Conservation (phyloP, 805 yeast genomes). For the Wickerhamomyces sydowiorum region DNA sequence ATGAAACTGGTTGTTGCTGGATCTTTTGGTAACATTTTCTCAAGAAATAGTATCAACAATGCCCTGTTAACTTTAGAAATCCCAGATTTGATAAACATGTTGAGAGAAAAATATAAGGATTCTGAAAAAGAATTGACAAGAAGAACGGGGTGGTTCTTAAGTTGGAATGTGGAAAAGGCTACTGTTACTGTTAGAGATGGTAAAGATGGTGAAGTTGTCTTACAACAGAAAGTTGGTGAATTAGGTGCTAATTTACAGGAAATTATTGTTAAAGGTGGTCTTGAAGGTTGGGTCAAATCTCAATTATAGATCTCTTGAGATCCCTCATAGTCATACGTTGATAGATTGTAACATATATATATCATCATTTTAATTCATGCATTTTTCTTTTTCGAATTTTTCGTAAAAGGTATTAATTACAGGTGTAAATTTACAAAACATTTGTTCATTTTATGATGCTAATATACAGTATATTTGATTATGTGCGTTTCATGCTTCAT, state of each 20-base stretch:
- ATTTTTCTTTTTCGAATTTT: no score
- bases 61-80: conserved; percentile 91
- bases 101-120: conserved; percentile 61
- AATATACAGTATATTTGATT: background rate
- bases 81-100: conserved; percentile 74
- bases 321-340: background rate
- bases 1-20: conserved; percentile 93
- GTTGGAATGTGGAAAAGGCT: conserved; percentile 89
- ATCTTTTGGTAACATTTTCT: conserved; percentile 94
- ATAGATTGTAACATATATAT: background rate
- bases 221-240: conserved; percentile 90
- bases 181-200: conserved; percentile 73
- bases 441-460: background rate
- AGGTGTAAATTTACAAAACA: background rate
- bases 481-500: background rate
- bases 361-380: background rate
- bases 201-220: conserved; percentile 44
- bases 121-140: conserved; percentile 69
- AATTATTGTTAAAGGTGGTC: conserved; percentile 93
- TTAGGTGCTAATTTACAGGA: conserved; percentile 94
- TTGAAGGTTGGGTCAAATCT: conserved; percentile 95
- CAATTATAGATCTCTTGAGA: conserved; percentile 34
- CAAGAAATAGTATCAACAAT: conserved; percentile 93
- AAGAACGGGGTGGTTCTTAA: conserved; percentile 90
- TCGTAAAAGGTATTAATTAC: no score